Conservation (phyloP, 2,329 filamentous ascomycete species). For the Phialophora expanda region DNA sequence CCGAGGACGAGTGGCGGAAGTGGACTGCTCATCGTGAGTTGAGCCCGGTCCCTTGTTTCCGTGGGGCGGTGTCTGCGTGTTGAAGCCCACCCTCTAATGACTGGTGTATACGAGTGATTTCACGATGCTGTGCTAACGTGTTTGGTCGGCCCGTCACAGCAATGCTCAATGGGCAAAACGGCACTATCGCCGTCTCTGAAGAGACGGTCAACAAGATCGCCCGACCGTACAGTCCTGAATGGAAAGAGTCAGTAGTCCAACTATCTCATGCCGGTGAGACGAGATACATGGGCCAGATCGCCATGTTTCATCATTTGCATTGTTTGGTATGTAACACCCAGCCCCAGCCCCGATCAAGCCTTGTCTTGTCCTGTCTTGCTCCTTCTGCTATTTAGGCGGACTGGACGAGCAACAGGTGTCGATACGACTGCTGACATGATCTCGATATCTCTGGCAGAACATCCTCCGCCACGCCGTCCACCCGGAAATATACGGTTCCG, state of each 20-base stretch:
- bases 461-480: conserved; percentile 8
- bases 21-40: conserved; percentile 11
- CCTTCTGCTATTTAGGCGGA: no score
- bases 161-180: conserved; percentile 5
- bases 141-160: neutral
- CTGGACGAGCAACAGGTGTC: no score
- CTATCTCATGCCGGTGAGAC: conserved; percentile 4
- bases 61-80: no score
- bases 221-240: neutral
- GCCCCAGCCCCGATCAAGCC: neutral
- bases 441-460: neutral
- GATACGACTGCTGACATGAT: no score
- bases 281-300: conserved; percentile 7
- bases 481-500: conserved; percentile 4
- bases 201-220: conserved; percentile 2
- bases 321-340: conserved; percentile 4
- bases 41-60: no score
- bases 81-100: no score
- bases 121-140: no score
- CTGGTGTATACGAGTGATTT: no score
- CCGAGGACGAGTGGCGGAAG: neutral
- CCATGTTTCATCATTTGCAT: conserved; percentile 16
- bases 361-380: no score
- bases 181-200: conserved; percentile 1
- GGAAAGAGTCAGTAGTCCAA: conserved; percentile 1